These are phyloP conservation scores for Hygrocybe punicea DNA, from an alignment of 768 basidiomycete genomes.

Conservation along the genomic window DNA sequence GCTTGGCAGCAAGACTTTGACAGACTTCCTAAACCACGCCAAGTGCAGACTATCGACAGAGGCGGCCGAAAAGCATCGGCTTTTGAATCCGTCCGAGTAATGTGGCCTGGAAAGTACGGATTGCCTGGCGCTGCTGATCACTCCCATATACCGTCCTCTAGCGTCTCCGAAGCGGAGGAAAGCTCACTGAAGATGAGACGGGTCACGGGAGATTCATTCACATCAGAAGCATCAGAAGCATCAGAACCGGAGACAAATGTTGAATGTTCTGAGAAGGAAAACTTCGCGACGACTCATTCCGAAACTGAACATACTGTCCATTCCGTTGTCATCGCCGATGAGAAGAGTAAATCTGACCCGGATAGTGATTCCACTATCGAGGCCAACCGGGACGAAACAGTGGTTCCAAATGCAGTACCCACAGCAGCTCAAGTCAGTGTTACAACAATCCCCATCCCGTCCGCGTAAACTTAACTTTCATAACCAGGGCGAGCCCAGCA, in stretches of 20 bases:
- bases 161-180: slow-evolving; percentile 74
- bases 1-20: slow-evolving; percentile 97
- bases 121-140: slow-evolving; percentile 52
- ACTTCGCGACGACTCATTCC: not conserved
- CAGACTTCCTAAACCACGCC: slow-evolving; percentile 70
- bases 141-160: slow-evolving; percentile 56
- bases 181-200: slow-evolving; percentile 45
- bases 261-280: slow-evolving; percentile 17
- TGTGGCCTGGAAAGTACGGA: slow-evolving; percentile 66
- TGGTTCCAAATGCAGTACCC: slow-evolving; percentile 3
- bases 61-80: slow-evolving; percentile 53
- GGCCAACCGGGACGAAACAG: slow-evolving; percentile 40
- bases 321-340: not conserved
- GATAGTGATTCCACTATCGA: slow-evolving; percentile 88
- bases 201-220: slow-evolving; percentile 52
- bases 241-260: slow-evolving; percentile 57
- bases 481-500: not conserved
- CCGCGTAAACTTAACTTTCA: not conserved
- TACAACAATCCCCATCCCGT: not conserved
- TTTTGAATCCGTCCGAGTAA: slow-evolving; percentile 66
- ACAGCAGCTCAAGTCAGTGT: slow-evolving; percentile 10
- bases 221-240: slow-evolving; percentile 69
- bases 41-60: slow-evolving; percentile 47
- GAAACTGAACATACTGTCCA: not conserved
- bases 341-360: slow-evolving; percentile 41